Percentiles rank a stretch among this genome's conserved stretches.
Evolutionary conservation across 352 stramenopile genomes (phyloP).

Genomic region (Pythium coloratum): DNA sequence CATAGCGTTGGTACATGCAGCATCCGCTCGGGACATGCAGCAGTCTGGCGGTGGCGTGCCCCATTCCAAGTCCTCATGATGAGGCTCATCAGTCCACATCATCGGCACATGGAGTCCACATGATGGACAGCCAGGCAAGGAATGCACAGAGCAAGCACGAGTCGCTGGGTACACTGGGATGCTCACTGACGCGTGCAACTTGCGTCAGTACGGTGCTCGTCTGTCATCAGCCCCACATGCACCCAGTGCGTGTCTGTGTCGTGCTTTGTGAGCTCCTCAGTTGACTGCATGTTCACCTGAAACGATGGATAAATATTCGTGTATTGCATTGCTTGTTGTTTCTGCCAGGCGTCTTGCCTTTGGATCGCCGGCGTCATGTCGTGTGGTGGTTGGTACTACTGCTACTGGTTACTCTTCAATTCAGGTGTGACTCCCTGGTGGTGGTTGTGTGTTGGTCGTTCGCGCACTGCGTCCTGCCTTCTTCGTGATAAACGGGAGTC

Average conservation of each 20-base stretch:
- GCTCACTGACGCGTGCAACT: not conserved
- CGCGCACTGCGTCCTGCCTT: not conserved
- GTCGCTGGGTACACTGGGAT: not conserved
- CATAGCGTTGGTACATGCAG: not conserved
- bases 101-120: not conserved
- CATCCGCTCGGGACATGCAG: not conserved
- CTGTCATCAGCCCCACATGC: not conserved
- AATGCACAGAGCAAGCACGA: too few species aligned
- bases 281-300: too few species aligned
- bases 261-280: too few species aligned
- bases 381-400: not conserved
- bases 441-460: not conserved
- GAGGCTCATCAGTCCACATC: too few species aligned
- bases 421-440: too few species aligned
- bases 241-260: not conserved
- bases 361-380: not conserved
- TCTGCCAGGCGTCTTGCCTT: not conserved
- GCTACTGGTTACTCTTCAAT: constrained; percentile 1
- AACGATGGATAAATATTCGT: constrained; percentile 1
- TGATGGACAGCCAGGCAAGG: too few species aligned
- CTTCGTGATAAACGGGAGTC: not conserved
- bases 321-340: not conserved
- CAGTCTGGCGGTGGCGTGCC: not conserved
- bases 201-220: not conserved
- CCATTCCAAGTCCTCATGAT: not conserved